These are phyloP conservation scores for Penicillium crystallinum DNA, from an alignment of 495 filamentous ascomycete genomes.

Conservation along the genomic window DNA sequence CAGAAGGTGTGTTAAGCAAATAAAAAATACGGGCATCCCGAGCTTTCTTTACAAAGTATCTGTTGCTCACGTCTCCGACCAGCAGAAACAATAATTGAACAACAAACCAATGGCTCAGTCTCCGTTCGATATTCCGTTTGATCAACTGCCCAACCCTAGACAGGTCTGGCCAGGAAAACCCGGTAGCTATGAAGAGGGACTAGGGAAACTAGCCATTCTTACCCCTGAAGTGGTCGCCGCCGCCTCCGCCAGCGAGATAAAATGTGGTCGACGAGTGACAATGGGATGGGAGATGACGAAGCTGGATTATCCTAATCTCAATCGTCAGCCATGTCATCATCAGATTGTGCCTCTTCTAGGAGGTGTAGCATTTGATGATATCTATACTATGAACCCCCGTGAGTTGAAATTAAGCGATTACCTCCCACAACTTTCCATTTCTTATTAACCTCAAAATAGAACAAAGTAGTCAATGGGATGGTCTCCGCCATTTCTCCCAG, in stretches of 20 bases:
- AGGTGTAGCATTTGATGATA: slow-evolving; percentile 53
- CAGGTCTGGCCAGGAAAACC: slow-evolving; percentile 42
- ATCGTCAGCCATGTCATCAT: slow-evolving; percentile 37
- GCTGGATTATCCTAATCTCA: slow-evolving; percentile 40
- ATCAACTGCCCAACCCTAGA: slow-evolving; percentile 38
- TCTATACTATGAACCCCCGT: slow-evolving; percentile 63
- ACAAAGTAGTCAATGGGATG: slow-evolving; percentile 69
- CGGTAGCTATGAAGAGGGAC: slow-evolving; percentile 38
- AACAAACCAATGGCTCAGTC: slow-evolving; percentile 15
- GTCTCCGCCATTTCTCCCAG: slow-evolving; percentile 51
- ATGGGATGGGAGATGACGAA: slow-evolving; percentile 45
- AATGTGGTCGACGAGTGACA: slow-evolving; percentile 33
- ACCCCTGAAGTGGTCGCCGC: slow-evolving; percentile 38
- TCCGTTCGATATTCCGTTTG: slow-evolving; percentile 30
- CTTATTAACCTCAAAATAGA: slow-evolving; percentile 24
- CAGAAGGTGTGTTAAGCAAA: not conserved
- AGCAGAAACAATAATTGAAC: not conserved
- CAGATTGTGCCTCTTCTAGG: slow-evolving; percentile 37
- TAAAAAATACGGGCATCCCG: not conserved
- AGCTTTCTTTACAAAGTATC: not conserved
- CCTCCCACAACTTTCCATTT: not conserved
- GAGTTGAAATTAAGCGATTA: not conserved
- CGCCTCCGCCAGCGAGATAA: slow-evolving; percentile 34
- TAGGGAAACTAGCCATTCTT: slow-evolving; percentile 38
- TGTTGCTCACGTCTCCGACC: not conserved